Evolutionary conservation across 108 stramenopile genomes (phyloP).

Genomic region (Hondaea fermentalgiana): DNA sequence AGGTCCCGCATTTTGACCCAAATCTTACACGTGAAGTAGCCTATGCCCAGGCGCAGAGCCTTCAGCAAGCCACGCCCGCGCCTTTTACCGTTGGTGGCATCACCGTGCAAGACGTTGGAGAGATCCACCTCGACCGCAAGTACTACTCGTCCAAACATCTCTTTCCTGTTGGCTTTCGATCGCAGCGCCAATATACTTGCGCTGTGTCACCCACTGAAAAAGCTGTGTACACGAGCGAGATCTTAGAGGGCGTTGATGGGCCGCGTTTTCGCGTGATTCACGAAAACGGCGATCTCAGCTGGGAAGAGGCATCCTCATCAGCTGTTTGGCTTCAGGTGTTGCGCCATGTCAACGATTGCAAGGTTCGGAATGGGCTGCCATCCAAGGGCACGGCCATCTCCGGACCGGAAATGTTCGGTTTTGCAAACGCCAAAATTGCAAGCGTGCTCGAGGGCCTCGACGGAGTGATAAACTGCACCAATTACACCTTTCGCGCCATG

Average conservation of each 20-base stretch:
- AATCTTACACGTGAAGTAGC: background rate
- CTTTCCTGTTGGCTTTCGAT: background rate
- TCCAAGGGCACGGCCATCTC: background rate
- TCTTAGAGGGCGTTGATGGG: background rate
- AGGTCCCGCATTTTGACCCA: background rate
- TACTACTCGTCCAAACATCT: background rate
- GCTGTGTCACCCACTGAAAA: background rate
- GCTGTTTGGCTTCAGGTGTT: background rate
- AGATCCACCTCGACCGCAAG: background rate
- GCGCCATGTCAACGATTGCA: background rate
- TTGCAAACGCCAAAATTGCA: background rate
- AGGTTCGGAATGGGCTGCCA: background rate
- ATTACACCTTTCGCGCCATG: background rate
- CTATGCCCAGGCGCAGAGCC: background rate
- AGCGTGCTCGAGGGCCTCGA: conserved; percentile 10
- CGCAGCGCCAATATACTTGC: background rate
- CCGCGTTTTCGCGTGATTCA: background rate
- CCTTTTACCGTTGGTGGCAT: background rate
- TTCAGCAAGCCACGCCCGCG: background rate
- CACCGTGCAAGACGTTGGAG: background rate
- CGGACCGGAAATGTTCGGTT: conserved; percentile 11
- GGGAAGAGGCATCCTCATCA: background rate
- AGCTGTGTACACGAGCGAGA: background rate
- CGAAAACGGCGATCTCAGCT: background rate
- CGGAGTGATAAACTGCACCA: background rate